A percentile compares a stretch with the other conserved stretches of the same genome.
phyloP scores from a whole-genome alignment of 2,329 filamentous ascomycete species.

The Hypoxylon sp. region DNA sequence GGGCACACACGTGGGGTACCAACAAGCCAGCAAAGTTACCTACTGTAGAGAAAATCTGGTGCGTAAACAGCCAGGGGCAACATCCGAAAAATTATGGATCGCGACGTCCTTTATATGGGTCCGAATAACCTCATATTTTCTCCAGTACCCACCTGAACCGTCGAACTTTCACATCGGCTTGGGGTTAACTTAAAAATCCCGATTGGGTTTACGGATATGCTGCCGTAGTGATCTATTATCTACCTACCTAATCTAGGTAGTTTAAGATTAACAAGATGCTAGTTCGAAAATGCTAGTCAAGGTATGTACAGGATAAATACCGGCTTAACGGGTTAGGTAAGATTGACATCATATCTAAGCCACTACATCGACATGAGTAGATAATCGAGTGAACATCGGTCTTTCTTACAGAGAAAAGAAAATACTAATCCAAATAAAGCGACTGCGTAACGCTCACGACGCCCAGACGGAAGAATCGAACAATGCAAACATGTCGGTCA shows the following conservation, averaged over 20 bases:
- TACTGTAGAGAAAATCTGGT: no score
- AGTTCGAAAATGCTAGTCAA: neutral
- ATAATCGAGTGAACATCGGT: neutral
- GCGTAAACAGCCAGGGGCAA: neutral
- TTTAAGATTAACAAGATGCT: no score
- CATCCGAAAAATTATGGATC: neutral
- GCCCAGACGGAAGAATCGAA: neutral
- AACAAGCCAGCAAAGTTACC: no score
- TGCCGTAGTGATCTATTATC: neutral
- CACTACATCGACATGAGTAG: neutral
- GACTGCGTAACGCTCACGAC: neutral
- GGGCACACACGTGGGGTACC: no score
- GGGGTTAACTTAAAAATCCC: neutral
- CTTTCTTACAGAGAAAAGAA: neutral
- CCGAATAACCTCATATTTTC: neutral
- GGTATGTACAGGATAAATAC: neutral
- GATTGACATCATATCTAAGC: neutral
- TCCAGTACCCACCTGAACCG: neutral
- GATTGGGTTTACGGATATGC: neutral
- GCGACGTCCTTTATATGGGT: slow-evolving; percentile 1
- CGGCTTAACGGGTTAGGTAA: neutral
- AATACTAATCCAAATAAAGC: neutral
- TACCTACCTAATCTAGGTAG: no score
- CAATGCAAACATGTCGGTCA: neutral
- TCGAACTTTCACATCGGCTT: neutral